A percentile compares a stretch with the other conserved stretches of the same genome.
Conservation (phyloP, 2,329 filamentous ascomycete genomes). For the Emmonsiellopsis sp. region DNA sequence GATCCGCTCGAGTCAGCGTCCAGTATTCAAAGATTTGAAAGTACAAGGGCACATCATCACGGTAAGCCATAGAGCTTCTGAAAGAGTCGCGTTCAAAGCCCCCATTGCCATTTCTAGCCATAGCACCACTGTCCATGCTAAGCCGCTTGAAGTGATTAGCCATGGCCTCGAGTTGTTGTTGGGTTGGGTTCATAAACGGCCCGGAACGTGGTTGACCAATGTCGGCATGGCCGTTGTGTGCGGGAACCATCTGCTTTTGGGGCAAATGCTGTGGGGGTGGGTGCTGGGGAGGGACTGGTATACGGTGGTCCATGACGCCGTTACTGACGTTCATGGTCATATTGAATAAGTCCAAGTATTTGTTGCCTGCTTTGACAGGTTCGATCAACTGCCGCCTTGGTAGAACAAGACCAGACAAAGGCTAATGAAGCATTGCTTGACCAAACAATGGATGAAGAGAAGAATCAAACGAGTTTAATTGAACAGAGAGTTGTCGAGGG, state of each 20-base stretch:
- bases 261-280: not conserved
- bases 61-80: not conserved
- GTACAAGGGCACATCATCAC: slow-evolving; percentile 9
- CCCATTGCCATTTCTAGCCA: not conserved
- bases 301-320: not conserved
- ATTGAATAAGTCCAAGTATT: not conserved
- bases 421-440: not conserved
- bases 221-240: not conserved
- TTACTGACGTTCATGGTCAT: slow-evolving; percentile 1
- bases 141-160: slow-evolving; percentile 7
- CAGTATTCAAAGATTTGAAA: slow-evolving; percentile 19
- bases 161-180: slow-evolving; percentile 6
- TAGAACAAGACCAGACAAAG: not conserved
- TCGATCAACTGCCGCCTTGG: not conserved
- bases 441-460: not conserved
- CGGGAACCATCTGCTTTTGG: not conserved
- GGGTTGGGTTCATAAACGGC: not conserved
- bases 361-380: not conserved
- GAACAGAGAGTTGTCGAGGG: not conserved
- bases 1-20: slow-evolving; percentile 26
- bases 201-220: not conserved
- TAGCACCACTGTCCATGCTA: slow-evolving; percentile 1
- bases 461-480: not conserved
- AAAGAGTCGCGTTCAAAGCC: not conserved
- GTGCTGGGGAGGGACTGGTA: slow-evolving; percentile 7